Evolutionary conservation across 2,329 filamentous ascomycete genomes (phyloP).

Genomic region (Colletotrichum liaoningense): DNA sequence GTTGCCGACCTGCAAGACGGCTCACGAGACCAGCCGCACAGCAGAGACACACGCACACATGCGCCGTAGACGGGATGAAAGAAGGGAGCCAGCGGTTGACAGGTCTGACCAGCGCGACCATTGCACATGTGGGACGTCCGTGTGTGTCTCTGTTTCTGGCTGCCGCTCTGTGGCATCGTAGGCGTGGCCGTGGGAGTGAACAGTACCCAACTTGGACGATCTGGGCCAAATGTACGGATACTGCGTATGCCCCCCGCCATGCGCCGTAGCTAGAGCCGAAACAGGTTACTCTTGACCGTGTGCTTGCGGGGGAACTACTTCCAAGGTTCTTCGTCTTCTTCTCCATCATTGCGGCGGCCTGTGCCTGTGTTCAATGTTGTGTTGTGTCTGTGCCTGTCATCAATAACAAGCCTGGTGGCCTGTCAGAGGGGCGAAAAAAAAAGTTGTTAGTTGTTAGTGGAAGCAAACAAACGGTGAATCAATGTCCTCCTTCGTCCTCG

Average conservation of each 20-base stretch:
- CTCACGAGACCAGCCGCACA: constrained; percentile 2
- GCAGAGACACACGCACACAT: background rate
- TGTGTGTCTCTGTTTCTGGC: background rate
- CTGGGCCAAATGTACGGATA: background rate
- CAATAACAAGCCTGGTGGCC: background rate
- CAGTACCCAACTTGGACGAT: background rate
- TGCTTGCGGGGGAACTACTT: constrained; percentile 28
- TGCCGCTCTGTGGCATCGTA: background rate
- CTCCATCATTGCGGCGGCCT: background rate
- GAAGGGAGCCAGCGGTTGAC: constrained; percentile 8
- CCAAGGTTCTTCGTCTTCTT: background rate
- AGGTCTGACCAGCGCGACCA: constrained; percentile 7
- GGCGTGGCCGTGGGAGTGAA: background rate
- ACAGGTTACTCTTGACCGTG: constrained; percentile 17
- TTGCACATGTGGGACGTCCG: constrained; percentile 15
- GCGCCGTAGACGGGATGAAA: constrained; percentile 18
- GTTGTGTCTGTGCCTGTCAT: background rate
- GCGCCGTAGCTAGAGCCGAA: constrained; percentile 12
- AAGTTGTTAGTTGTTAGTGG: background rate
- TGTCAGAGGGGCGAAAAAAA: background rate
- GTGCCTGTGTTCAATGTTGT: background rate
- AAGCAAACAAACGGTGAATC: constrained; percentile 11
- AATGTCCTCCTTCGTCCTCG: background rate
- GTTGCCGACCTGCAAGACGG: background rate
- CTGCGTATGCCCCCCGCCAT: constrained; percentile 3